Conservation (phyloP, 2,329 filamentous ascomycete genomes). For the Penicillium rolfsii region DNA sequence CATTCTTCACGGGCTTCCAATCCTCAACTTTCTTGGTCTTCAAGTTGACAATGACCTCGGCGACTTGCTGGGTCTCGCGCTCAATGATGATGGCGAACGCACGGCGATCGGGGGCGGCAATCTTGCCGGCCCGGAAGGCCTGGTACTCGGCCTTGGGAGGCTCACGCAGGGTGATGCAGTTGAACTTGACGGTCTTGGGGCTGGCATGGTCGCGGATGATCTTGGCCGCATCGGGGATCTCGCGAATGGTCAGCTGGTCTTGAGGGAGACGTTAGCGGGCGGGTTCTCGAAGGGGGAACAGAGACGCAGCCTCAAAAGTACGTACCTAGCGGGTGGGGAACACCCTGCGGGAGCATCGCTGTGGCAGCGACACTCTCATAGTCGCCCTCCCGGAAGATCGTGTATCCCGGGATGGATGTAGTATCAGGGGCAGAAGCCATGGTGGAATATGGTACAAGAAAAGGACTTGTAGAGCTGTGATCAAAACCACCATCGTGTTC, state of each 20-base stretch:
- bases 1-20: conserved; percentile 46
- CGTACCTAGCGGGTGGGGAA: conserved; percentile 30
- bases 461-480: conserved; percentile 21
- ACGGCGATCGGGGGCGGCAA: conserved; percentile 37
- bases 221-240: conserved; percentile 34
- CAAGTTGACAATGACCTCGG: conserved; percentile 37
- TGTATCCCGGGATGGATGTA: conserved; percentile 33
- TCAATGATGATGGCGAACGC: conserved; percentile 56
- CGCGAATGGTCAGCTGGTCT: conserved; percentile 36
- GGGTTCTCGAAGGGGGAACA: neutral
- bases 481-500: neutral
- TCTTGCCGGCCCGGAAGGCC: conserved; percentile 39
- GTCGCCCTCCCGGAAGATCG: conserved; percentile 33
- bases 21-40: conserved; percentile 31
- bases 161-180: conserved; percentile 59
- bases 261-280: conserved; percentile 8
- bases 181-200: conserved; percentile 40
- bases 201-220: conserved; percentile 34
- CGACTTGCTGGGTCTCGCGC: conserved; percentile 30
- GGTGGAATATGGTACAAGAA: conserved; percentile 13
- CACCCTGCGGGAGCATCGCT: conserved; percentile 28
- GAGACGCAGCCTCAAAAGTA: neutral
- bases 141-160: conserved; percentile 42
- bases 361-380: conserved; percentile 33
- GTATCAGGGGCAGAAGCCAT: conserved; percentile 34